Base-by-base conservation (phyloP, 2,329 filamentous ascomycete genomes). In the Rachicladosporium sp. region DNA sequence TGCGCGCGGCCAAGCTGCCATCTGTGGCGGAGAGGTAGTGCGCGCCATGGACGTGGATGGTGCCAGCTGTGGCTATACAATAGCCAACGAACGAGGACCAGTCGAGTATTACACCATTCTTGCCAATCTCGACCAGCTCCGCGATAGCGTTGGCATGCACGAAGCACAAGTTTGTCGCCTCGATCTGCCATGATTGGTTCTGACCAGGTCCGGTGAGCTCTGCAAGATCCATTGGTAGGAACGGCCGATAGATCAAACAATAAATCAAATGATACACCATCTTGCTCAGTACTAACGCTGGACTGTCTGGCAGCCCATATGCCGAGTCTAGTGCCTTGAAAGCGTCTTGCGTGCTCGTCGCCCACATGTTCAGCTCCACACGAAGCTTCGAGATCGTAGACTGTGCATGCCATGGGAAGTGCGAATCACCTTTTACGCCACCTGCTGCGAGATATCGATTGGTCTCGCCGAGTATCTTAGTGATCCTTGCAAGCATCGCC, bases 151-250 rank as follows among this genome's bases (percentile, higher is more conserved):
- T 93, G 5, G 86, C 85, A 49, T 93, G 86, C 11, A 88, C 65
- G 56, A 80, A 91, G 59, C 86, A 93, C 55, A 89, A 71, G 52
- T 91, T 89, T 0, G 85, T 93, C 0, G 86, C 84, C 56, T 93
- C 84, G 35, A 93, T 89, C 56, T 93, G 86, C 86, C 86, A 93
- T 21, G 83, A 88, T 56, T 93, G 85, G 49, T 93, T 83, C 52
- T 93, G 85, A 1, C 82, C 82, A 1, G 75, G 80, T 10, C 82
- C 82, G 9, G 82, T 76, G 5, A 93, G 72, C 57, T 93, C 86
- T 15, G 80, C 76, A 3, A 93, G 68, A 57, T 93, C 82, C 45
- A 93, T 82, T 0, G 86, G 86, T 4, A 93, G 67, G 59, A 93
- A 93, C 0, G 85, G 85, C 10, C 86, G 76, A 55, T 93, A 93